Percentiles rank a stretch among this genome's conserved stretches.
Evolutionary conservation across 208 protist species (phyloP).

Genomic region (Acanthamoeba sp.): DNA sequence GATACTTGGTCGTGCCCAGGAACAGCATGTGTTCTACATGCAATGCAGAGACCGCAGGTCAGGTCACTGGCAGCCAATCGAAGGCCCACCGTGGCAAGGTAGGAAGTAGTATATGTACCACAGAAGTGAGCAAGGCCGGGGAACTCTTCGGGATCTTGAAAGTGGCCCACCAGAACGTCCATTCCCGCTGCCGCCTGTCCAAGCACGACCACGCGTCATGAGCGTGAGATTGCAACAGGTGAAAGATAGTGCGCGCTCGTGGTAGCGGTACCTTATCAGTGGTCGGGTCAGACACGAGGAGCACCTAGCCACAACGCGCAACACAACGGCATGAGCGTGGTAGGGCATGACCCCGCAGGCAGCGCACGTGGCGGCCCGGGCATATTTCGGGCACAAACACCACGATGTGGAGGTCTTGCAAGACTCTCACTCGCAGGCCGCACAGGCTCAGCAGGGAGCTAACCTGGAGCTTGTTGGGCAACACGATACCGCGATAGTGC

Average conservation of each 20-base stretch:
- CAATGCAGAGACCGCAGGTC: too few species aligned
- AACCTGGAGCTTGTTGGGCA: slow-evolving; percentile 68
- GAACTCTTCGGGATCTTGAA: slow-evolving; percentile 87
- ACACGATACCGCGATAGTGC: slow-evolving; percentile 24
- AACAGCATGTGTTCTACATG: slow-evolving; percentile 91
- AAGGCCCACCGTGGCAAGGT: not conserved
- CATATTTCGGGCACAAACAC: not conserved
- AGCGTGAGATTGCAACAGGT: too few species aligned
- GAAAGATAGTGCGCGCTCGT: not conserved
- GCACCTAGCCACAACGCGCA: slow-evolving; percentile 1
- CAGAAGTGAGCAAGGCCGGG: slow-evolving; percentile 91
- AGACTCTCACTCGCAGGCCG: not conserved
- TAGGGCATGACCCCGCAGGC: too few species aligned
- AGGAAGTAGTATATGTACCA: not conserved
- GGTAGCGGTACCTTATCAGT: slow-evolving; percentile 47
- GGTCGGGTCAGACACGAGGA: slow-evolving; percentile 58
- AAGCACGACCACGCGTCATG: not conserved
- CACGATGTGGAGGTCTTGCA: not conserved
- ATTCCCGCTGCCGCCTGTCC: slow-evolving; percentile 82
- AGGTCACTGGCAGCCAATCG: too few species aligned
- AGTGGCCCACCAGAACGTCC: slow-evolving; percentile 86
- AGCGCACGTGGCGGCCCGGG: not conserved
- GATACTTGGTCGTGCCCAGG: slow-evolving; percentile 87
- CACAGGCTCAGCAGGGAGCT: not conserved
- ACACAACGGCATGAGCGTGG: not conserved